Evolutionary conservation across 2,329 filamentous ascomycete genomes (phyloP), one percentile per base, ranked within the genome.

Genomic region (Macrophomina pseudophaseolina): DNA sequence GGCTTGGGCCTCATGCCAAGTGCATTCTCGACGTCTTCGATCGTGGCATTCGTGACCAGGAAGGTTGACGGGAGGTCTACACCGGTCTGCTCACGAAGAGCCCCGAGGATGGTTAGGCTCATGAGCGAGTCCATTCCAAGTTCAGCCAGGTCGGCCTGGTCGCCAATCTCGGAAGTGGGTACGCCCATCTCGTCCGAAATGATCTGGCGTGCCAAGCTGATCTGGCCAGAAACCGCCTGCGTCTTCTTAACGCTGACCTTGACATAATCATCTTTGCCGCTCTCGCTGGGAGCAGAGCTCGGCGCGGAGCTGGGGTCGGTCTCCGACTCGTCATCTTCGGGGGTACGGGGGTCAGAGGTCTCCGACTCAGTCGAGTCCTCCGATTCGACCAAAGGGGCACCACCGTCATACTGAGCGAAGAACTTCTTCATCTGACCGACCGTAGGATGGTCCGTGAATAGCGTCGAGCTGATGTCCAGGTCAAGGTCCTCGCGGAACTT

Each of bases 21-120:
- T 42, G 85, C 84, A 66, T 85, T 85, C 75, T 91, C 88, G 66
- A 91, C 87, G 69, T 89, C 87, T 71, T 87, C 85, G 58, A 91
- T 86, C 3, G 86, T 87, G 9, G 85, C 82, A 73, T 89, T 88
- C 70, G 84, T 82, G 14, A 85, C 82, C 62, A 91, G 82, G 66
- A 90, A 86, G 69, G 81, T 83, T 4, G 81, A 81, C 8, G 83
- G 81, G 51, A 84, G 79, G 66, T 84, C 82, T 51, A 82, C 74
- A 46, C 81, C 81, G 54, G 82, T 84, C 73, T 81, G 79, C 73
- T 85, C 83, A 58, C 83, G 82, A 65, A 85, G 80, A 68, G 81
- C 79, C 66, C 83, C 80, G 8, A 84, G 78, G 66, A 85, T 83
- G 38, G 81, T 84, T 73, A 85, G 74, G 69, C 81, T 82, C 82